A percentile compares a stretch with the other conserved stretches of the same genome.
These are phyloP conservation scores for Fusarium sarcochroum DNA, from an alignment of 2,329 filamentous ascomycete genomes.

Conservation along the genomic window DNA sequence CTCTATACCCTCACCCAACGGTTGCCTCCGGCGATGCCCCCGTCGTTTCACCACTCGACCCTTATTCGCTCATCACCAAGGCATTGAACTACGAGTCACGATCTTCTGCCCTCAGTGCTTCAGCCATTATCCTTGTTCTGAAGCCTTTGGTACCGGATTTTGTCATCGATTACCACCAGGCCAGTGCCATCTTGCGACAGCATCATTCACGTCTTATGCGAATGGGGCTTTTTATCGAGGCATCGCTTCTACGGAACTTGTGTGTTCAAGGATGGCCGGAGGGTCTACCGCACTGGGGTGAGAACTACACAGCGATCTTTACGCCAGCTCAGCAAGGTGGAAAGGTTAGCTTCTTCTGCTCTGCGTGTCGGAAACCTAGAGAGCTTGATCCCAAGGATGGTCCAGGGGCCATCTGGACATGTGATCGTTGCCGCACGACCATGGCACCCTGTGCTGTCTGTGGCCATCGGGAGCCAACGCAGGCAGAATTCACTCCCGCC, in stretches of 20 bases:
- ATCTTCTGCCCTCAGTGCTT: conserved; percentile 70
- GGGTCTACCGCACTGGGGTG: conserved; percentile 66
- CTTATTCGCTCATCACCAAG: conserved; percentile 66
- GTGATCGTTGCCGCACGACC: conserved; percentile 66
- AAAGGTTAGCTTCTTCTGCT: conserved; percentile 67
- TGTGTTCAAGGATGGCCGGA: conserved; percentile 70
- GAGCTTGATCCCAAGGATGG: conserved; percentile 64
- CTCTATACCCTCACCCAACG: conserved; percentile 65
- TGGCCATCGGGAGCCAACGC: conserved; percentile 65
- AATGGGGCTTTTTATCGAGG: conserved; percentile 72
- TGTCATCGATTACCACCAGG: conserved; percentile 69
- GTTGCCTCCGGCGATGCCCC: conserved; percentile 29
- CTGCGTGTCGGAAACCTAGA: conserved; percentile 69
- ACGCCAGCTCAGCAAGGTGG: conserved; percentile 68
- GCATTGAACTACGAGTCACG: conserved; percentile 70
- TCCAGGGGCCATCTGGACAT: conserved; percentile 67
- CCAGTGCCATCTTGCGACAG: conserved; percentile 69
- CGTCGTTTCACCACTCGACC: conserved; percentile 63
- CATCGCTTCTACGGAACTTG: conserved; percentile 72
- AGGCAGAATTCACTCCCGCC: conserved; percentile 55
- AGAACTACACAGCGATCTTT: conserved; percentile 69
- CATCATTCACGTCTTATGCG: conserved; percentile 72
- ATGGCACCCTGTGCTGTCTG: conserved; percentile 73
- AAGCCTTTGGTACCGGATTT: conserved; percentile 68
- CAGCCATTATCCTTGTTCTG: conserved; percentile 72